Evolutionary conservation across 2,329 filamentous ascomycete genomes (phyloP).

Genomic region (Xylaria sp.): DNA sequence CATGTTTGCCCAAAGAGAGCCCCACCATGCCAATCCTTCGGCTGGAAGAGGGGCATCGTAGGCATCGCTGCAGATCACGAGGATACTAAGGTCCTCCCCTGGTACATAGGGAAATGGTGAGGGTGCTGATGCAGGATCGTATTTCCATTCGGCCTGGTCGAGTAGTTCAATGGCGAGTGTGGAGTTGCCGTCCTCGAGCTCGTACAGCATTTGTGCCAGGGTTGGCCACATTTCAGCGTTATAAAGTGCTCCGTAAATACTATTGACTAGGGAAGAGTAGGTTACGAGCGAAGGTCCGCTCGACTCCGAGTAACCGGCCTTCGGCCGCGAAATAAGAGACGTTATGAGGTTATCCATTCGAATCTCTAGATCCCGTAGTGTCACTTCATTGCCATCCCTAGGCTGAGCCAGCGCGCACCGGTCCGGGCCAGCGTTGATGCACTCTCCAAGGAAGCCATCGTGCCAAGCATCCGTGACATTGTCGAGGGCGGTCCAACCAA

Average conservation of each 20-base stretch:
- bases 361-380: conserved; percentile 51
- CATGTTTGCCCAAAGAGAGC: conserved; percentile 60
- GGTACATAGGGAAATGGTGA: conserved; percentile 47
- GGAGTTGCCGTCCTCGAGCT: conserved; percentile 59
- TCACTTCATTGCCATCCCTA: conserved; percentile 47
- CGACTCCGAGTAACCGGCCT: conserved; percentile 53
- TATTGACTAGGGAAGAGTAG: conserved; percentile 56
- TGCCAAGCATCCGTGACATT: conserved; percentile 62
- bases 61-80: conserved; percentile 61
- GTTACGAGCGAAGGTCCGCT: conserved; percentile 59
- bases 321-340: conserved; percentile 54
- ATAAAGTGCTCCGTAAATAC: conserved; percentile 58
- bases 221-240: conserved; percentile 57
- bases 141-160: conserved; percentile 55
- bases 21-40: conserved; percentile 59
- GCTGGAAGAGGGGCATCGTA: conserved; percentile 57
- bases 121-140: conserved; percentile 54
- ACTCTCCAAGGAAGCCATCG: conserved; percentile 64
- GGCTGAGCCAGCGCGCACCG: conserved; percentile 58
- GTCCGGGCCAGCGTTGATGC: conserved; percentile 59
- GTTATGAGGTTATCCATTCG: conserved; percentile 56
- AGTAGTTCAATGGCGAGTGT: conserved; percentile 56
- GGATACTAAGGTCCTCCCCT: conserved; percentile 53
- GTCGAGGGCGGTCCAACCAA: conserved; percentile 60
- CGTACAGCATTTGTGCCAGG: conserved; percentile 55